These are phyloP conservation scores for Podosphaera leucotricha DNA, from an alignment of 2,329 filamentous ascomycete genomes.

Conservation along the genomic window DNA sequence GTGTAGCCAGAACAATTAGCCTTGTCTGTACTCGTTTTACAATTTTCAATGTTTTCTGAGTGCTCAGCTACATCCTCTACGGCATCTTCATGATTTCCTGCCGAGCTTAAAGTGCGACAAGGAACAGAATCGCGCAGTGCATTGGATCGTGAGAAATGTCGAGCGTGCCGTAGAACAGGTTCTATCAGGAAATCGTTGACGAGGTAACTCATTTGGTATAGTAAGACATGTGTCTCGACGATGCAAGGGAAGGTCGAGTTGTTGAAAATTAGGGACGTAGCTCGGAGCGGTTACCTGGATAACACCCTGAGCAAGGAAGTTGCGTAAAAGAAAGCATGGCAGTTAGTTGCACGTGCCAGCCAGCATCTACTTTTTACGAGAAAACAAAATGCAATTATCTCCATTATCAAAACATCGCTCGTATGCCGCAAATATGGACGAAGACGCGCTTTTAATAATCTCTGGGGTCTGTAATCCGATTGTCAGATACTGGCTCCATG, in stretches of 20 bases:
- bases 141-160: slow-evolving; percentile 29
- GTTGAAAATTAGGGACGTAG: not conserved
- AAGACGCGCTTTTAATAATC: not conserved
- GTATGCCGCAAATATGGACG: not conserved
- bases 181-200: slow-evolving; percentile 43
- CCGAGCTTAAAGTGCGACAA: slow-evolving; percentile 4
- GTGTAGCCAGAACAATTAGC: not conserved
- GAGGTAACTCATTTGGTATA: slow-evolving; percentile 31
- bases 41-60: slow-evolving; percentile 3
- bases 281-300: not conserved
- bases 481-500: no score
- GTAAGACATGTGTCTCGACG: slow-evolving; percentile 1
- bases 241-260: not conserved
- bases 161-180: slow-evolving; percentile 38
- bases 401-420: not conserved
- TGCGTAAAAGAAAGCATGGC: not conserved
- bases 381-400: not conserved
- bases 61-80: slow-evolving; percentile 10
- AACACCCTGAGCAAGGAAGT: not conserved
- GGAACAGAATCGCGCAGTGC: slow-evolving; percentile 15
- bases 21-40: not conserved
- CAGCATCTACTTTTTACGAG: not conserved
- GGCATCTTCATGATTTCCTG: slow-evolving; percentile 7
- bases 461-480: no score
- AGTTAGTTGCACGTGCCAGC: not conserved